A percentile compares a stretch with the other conserved stretches of the same genome.
Conservation (phyloP, 2,329 filamentous ascomycete species). For the Monosporascus sp. region DNA sequence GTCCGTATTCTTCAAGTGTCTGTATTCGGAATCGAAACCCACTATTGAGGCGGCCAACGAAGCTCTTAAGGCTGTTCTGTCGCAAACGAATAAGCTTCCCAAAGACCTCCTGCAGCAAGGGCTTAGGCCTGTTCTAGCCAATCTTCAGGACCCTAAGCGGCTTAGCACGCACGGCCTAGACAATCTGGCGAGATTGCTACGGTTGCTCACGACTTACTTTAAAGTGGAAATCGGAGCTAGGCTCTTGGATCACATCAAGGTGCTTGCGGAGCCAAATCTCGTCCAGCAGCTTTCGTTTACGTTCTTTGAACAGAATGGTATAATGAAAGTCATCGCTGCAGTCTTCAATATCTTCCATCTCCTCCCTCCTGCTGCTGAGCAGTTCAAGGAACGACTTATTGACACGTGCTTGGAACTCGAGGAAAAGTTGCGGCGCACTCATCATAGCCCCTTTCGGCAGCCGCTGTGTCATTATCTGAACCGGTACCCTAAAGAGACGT, state of each 20-base stretch:
- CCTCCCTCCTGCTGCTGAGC: conserved; percentile 82
- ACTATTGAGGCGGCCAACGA: conserved; percentile 93
- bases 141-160: conserved; percentile 87
- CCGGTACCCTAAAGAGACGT: conserved; percentile 83
- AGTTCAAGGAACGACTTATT: conserved; percentile 86
- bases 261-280: conserved; percentile 73
- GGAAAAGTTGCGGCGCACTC: conserved; percentile 75
- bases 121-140: conserved; percentile 90
- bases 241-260: conserved; percentile 88
- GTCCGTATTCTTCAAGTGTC: conserved; percentile 93
- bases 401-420: conserved; percentile 89
- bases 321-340: conserved; percentile 91
- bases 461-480: conserved; percentile 92
- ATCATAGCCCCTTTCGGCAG: conserved; percentile 84
- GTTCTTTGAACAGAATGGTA: conserved; percentile 84
- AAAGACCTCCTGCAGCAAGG: conserved; percentile 95
- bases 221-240: conserved; percentile 96
- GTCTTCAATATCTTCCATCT: conserved; percentile 97
- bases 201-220: conserved; percentile 94
- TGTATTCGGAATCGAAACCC: conserved; percentile 88
- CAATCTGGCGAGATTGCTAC: conserved; percentile 82
- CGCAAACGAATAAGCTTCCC: conserved; percentile 83
- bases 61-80: conserved; percentile 80
- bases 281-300: conserved; percentile 92
- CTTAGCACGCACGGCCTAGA: conserved; percentile 85